Percentiles rank a stretch among this genome's conserved stretches.
Evolutionary conservation across 306 rosid genomes (phyloP).

Genomic region (Arachis hypogaea): DNA sequence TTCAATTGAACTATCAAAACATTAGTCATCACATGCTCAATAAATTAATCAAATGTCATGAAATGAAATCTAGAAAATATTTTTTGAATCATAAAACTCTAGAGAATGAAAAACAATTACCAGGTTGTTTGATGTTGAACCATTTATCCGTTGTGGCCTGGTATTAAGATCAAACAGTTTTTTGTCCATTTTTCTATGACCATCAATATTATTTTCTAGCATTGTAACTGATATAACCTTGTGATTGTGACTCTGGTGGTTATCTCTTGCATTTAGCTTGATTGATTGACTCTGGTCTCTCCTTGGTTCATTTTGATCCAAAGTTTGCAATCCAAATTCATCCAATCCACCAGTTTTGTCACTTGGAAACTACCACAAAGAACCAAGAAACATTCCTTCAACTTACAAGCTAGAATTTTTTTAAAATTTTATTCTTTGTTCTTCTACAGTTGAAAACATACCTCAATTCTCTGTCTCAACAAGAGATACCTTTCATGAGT

Average conservation of each 20-base stretch:
- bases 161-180: constrained; percentile 55
- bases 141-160: constrained; percentile 50
- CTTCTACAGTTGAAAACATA: not conserved
- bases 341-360: constrained; percentile 48
- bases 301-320: constrained; percentile 37
- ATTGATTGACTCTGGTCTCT: constrained; percentile 44
- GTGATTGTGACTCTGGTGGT: constrained; percentile 37
- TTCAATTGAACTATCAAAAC: constrained; percentile 15
- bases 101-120: constrained; percentile 31
- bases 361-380: constrained; percentile 55
- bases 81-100: not conserved
- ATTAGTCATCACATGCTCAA: not conserved
- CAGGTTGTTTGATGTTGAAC: constrained; percentile 49
- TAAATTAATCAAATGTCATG: not conserved
- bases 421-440: too few relatives aligned
- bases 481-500: constrained; percentile 68
- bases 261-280: constrained; percentile 36
- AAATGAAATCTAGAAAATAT: too few relatives aligned
- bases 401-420: not conserved
- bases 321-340: constrained; percentile 47
- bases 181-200: constrained; percentile 45
- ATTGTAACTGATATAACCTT: constrained; percentile 38
- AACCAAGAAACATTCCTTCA: constrained; percentile 9
- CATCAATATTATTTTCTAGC: constrained; percentile 41
- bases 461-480: constrained; percentile 61